phyloP scores from a whole-genome alignment of 2,329 filamentous ascomycete species.

The Exophiala sp. region DNA sequence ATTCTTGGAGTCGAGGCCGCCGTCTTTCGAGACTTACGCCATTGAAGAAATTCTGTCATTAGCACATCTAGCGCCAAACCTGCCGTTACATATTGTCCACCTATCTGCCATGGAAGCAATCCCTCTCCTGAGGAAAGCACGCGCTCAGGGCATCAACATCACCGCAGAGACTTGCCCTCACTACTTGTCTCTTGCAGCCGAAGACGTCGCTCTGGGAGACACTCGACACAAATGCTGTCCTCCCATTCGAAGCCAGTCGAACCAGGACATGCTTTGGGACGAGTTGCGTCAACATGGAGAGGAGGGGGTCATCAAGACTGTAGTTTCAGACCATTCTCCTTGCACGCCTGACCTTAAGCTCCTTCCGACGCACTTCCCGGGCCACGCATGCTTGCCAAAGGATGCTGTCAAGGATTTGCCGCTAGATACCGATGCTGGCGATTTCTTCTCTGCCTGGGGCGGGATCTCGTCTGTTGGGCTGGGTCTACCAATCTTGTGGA shows the following conservation, averaged over 20 bases:
- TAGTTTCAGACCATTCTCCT: slow-evolving; percentile 93
- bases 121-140: slow-evolving; percentile 68
- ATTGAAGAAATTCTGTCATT: slow-evolving; percentile 79
- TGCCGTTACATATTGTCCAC: slow-evolving; percentile 90
- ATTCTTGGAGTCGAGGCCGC: slow-evolving; percentile 84
- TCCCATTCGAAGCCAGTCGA: slow-evolving; percentile 72
- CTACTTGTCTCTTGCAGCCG: slow-evolving; percentile 78
- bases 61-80: slow-evolving; percentile 68
- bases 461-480: slow-evolving; percentile 92
- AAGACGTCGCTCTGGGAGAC: slow-evolving; percentile 76
- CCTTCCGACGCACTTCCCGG: slow-evolving; percentile 64
- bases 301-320: slow-evolving; percentile 78
- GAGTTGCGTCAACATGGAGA: slow-evolving; percentile 58
- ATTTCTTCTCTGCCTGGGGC: slow-evolving; percentile 96
- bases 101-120: slow-evolving; percentile 85
- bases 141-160: slow-evolving; percentile 69
- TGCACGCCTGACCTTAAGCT: slow-evolving; percentile 94
- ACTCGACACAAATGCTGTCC: slow-evolving; percentile 94
- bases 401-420: slow-evolving; percentile 24
- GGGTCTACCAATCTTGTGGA: slow-evolving; percentile 85
- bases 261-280: slow-evolving; percentile 81
- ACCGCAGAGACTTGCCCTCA: slow-evolving; percentile 95
- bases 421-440: slow-evolving; percentile 50
- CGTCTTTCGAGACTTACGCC: slow-evolving; percentile 84
- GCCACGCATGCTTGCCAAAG: slow-evolving; percentile 35